phyloP scores from a whole-genome alignment of 148 eudicot genomes.

The Camellia lanceoleosa region DNA sequence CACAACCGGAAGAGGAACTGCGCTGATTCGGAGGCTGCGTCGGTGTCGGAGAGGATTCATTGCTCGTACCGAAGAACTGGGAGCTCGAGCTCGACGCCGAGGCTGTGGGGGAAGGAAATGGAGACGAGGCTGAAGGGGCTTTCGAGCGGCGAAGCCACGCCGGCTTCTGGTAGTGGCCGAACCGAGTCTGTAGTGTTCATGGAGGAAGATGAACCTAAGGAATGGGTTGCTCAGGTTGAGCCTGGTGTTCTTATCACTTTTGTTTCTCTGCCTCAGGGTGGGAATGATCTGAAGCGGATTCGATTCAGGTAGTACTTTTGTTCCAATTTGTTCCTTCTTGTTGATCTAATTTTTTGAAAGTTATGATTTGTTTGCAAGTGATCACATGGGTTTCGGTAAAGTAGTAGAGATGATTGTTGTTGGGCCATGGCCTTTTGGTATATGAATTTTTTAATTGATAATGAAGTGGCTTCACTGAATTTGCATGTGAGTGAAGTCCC shows the following conservation, averaged over 20 bases:
- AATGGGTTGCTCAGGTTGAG: constrained; percentile 99
- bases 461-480: constrained; percentile 18
- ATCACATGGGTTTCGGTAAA: constrained; percentile 8
- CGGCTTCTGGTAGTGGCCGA: constrained; percentile 79
- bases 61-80: constrained; percentile 61
- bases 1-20: constrained; percentile 33
- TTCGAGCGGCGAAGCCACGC: constrained; percentile 82
- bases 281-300: constrained; percentile 88
- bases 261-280: constrained; percentile 73
- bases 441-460: constrained; percentile 22
- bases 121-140: constrained; percentile 66
- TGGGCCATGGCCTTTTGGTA: constrained; percentile 13
- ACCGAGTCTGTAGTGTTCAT: constrained; percentile 64
- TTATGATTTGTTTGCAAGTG: constrained; percentile 36
- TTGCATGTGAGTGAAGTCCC: constrained; percentile 33
- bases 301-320: constrained; percentile 62
- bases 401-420: constrained; percentile 10
- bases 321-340: constrained; percentile 9
- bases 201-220: constrained; percentile 87
- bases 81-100: constrained; percentile 45
- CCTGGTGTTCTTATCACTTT: constrained; percentile 97
- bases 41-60: constrained; percentile 54
- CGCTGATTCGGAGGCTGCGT: constrained; percentile 53
- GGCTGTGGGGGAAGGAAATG: constrained; percentile 70
- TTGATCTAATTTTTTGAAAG: constrained; percentile 19